Conservation (phyloP, 2,329 filamentous ascomycete genomes). For the Ophioceras dolichostomum region DNA sequence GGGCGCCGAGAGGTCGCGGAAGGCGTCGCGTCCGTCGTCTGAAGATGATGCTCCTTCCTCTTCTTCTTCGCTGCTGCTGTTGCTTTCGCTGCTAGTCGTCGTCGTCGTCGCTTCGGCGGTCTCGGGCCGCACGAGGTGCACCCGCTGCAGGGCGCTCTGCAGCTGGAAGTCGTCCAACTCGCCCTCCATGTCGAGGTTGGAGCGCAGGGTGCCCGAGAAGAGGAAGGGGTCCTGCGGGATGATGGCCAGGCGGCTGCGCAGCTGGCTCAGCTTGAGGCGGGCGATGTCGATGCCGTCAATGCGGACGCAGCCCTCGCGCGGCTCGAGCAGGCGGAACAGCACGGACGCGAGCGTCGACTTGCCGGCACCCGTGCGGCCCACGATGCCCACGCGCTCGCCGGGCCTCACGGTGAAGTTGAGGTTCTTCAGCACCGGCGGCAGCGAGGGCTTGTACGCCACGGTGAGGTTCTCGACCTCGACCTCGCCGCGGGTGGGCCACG, state of each 20-base stretch:
- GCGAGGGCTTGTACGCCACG: slow-evolving; percentile 77
- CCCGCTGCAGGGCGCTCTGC: slow-evolving; percentile 73
- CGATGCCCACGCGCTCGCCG: slow-evolving; percentile 95
- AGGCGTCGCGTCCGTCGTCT: slow-evolving; percentile 16
- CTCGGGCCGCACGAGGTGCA: slow-evolving; percentile 41
- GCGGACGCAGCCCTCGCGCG: slow-evolving; percentile 67
- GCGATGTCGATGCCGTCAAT: slow-evolving; percentile 88
- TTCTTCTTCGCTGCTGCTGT: background rate
- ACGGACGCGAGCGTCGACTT: slow-evolving; percentile 91
- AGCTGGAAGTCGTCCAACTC: slow-evolving; percentile 95
- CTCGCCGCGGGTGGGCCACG: slow-evolving; percentile 83
- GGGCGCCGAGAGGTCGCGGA: slow-evolving; percentile 18
- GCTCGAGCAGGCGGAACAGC: slow-evolving; percentile 92
- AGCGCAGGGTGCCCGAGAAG: slow-evolving; percentile 61
- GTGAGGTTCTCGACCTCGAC: slow-evolving; percentile 91
- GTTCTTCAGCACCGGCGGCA: slow-evolving; percentile 89
- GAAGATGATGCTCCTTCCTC: background rate
- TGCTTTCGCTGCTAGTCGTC: background rate
- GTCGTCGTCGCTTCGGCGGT: slow-evolving; percentile 19
- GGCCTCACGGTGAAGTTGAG: slow-evolving; percentile 87
- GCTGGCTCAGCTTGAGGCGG: slow-evolving; percentile 76
- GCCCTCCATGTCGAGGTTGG: slow-evolving; percentile 90
- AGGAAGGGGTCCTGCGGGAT: slow-evolving; percentile 96
- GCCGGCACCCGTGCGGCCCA: slow-evolving; percentile 88
- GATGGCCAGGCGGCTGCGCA: slow-evolving; percentile 82